Base-by-base conservation (phyloP, 345 rosid genomes). In the Acer saccharum region DNA sequence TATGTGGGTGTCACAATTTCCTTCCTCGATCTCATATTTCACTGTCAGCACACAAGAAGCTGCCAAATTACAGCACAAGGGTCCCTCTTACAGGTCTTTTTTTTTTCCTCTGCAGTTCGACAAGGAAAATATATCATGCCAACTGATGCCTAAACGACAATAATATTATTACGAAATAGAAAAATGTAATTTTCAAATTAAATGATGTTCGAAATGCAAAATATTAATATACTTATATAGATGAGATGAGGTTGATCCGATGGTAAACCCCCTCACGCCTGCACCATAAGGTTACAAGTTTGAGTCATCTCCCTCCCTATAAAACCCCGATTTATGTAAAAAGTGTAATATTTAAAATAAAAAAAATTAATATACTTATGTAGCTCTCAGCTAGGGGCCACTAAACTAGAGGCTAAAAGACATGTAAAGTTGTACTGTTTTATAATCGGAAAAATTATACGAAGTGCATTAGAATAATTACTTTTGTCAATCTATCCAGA, bases 21-120 rank as follows among this genome's bases (percentile, higher is more conserved):
- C 16, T 58, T 68, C 6, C 61, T 39, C 27, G 27, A 25, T 25
- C 46, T 32, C 39, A 68, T n/a, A 32, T 21, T 68, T 73, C 74
- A 48, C 44, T 39, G 46, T 73, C 74, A 20, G 43, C 61, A 27
- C 46, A 3, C 46, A 3, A 72, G 65, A 29, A 3, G 5, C 23
- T 74, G 69, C 23, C 27, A 64, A 48, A 74, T 74, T 48, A 65
- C 18, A 29, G 18, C 54, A 5, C 52, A 72, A 50, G 16, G 50
- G 27, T 10, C 65, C 23, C 52, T 32, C n/a, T 11, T 1, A 39
- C 63, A 29, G 16, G 7, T 10, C 1, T 25, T 12, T 65, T 18
- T 55, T 35, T 35, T 4, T 35, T 35, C 5, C 6, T 35, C 39
- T 4, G 39, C 39, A 35, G 39, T 35, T 35, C 39, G 39, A 58